Base-by-base conservation (phyloP, 2,329 filamentous ascomycete genomes). In the Diaporthe citri region DNA sequence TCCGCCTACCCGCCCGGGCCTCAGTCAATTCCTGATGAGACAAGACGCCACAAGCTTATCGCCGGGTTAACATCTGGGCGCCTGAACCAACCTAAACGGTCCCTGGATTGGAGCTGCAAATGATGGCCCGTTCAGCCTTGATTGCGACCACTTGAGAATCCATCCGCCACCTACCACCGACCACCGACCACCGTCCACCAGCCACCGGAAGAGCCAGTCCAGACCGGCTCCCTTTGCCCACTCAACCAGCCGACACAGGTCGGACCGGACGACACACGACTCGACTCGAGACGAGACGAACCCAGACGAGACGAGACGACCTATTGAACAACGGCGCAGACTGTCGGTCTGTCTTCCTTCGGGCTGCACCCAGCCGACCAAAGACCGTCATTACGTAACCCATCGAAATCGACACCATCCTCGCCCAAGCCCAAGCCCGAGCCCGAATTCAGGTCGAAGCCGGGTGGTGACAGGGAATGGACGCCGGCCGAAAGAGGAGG, bases 21-120 rank as follows among this genome's bases (percentile, higher is more conserved):
- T 41, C 64, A 41, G 20, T 39, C 64, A 55, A 55, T 69, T 69
- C 64, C 64, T 39, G 64, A 69, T 69, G 64, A 69, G 64, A 69
- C 64, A 69, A 41, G 64, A 69, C 64, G 64, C 64, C 64, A 69
- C 64, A 69, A 69, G 64, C 64, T 69, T 69, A 69, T 69, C 64
- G 48, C 64, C 64, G 48, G 64, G 64, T 69, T 69, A 69, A 69
- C 22, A 69, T 55, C 48, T 69, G 64, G 64, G 64, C 34, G 48
- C 48, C 60, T 69, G 46, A 55, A 28, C 64, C 64, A 55, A 52
- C 46, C 64, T 28, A 34, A 55, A 17, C 8, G 46, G 64, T 39
- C 64, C 64, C 64, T 69, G 64, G 48, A 69, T 55, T 69, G 48
- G 64, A 69, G 64, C 64, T 69, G 64, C 64, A 69, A 55, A 55